These are phyloP conservation scores for Tieghemostelium lacteum DNA, from an alignment of 78 protist species.

Conservation along the genomic window DNA sequence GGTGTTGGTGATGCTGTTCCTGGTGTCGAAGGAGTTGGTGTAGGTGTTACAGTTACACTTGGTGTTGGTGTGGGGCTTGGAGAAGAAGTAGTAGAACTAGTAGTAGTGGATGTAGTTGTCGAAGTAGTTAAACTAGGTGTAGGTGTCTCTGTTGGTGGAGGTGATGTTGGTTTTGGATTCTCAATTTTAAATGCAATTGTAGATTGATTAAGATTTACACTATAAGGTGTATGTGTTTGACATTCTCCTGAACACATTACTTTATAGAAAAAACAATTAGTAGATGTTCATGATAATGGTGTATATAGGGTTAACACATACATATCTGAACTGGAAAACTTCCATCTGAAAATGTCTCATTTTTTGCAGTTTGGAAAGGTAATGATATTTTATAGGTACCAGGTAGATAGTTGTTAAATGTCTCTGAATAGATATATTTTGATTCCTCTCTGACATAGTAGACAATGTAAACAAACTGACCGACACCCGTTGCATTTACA, in stretches of 20 bases:
- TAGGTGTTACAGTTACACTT: neutral
- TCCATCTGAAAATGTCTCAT: conserved; percentile 45
- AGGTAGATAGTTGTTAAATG: conserved; percentile 5
- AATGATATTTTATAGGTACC: conserved; percentile 10
- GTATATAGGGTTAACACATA: neutral
- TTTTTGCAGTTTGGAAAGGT: conserved; percentile 16
- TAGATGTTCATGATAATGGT: neutral
- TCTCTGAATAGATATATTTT: conserved; percentile 17
- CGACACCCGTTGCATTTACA: conserved; percentile 57
- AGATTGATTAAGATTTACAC: conserved; percentile 20
- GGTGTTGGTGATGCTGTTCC: neutral
- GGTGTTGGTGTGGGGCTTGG: conserved; percentile 6
- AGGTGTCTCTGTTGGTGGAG: too few species aligned
- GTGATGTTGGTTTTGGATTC: conserved; percentile 9
- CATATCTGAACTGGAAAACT: conserved; percentile 26
- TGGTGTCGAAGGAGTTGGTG: neutral
- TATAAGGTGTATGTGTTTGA: conserved; percentile 47
- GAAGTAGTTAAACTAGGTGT: neutral
- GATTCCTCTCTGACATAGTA: conserved; percentile 16
- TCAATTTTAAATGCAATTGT: neutral
- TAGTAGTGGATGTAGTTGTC: neutral
- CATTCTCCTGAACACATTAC: conserved; percentile 52
- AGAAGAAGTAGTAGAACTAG: neutral
- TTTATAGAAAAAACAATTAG: neutral
- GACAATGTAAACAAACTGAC: conserved; percentile 59